phyloP scores from a whole-genome alignment of 108 stramenopile species.

The Cyclotella choctawhatcheeana region DNA sequence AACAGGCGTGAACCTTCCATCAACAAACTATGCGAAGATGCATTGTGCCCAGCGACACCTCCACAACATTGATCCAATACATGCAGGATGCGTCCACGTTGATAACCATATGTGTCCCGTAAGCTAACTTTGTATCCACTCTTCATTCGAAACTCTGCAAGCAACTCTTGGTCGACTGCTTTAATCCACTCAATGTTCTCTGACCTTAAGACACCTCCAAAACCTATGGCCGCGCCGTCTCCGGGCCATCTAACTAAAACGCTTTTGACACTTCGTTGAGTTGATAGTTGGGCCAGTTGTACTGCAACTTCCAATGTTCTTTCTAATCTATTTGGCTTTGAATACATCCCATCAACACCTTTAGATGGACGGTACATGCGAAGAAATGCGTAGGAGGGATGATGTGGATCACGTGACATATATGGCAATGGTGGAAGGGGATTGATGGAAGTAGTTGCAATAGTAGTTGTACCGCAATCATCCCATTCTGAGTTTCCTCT shows the following conservation, averaged over 20 bases:
- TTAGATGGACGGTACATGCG: slow-evolving; percentile 16
- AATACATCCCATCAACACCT: not conserved
- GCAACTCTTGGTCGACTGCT: not conserved
- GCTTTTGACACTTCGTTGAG: slow-evolving; percentile 27
- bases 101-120: slow-evolving; percentile 24
- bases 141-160: not conserved
- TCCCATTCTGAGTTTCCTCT: no score
- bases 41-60: slow-evolving; percentile 14
- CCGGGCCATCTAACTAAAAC: slow-evolving; percentile 43
- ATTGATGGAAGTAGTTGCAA: slow-evolving; percentile 18
- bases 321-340: slow-evolving; percentile 2
- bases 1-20: slow-evolving; percentile 28
- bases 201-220: slow-evolving; percentile 8
- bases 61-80: slow-evolving; percentile 32
- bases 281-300: slow-evolving; percentile 34
- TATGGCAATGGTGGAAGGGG: slow-evolving; percentile 35
- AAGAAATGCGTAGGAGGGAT: slow-evolving; percentile 35
- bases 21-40: slow-evolving; percentile 10
- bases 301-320: slow-evolving; percentile 35
- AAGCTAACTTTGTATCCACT: slow-evolving; percentile 2
- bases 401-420: slow-evolving; percentile 34
- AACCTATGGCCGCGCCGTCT: not conserved
- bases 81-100: slow-evolving; percentile 34
- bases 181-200: slow-evolving; percentile 16
- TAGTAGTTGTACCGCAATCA: no score